Evolutionary conservation across 129 eudicot genomes (phyloP), one percentile per base, ranked within the genome.

Genomic region (Solidago caesia): DNA sequence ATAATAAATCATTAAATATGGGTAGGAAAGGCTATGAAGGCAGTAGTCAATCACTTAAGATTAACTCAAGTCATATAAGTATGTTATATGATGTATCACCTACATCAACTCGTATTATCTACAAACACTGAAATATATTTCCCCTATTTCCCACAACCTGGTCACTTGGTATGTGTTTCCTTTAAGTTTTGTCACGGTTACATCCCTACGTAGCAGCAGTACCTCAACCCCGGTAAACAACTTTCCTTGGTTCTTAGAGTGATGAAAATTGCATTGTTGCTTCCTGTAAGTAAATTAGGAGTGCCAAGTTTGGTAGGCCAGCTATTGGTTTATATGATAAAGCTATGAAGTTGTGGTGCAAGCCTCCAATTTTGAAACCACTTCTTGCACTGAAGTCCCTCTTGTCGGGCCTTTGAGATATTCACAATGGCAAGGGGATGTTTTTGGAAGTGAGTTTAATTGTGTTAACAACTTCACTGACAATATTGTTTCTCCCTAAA

Each of bases 401-500:
- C 84, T 87, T 79, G 96, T 97, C 85, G 93, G 80, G 68, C 98
- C 98, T 83, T 94, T 21, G 21, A 21, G 21, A 52, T 88, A 79
- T 88, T 90, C 56, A 94, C 96, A 60, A 94, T 85, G 61, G 97
- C 98, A 64, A 94, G 89, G 43, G 96, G 98, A 73, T 94, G 77
- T 72, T 86, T 94, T 79, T 85, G 80, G 59, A 94, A 94, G 77
- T 90, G 97, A 25, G 76, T 68, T 83, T 94, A 65, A 94, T 86
- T 25, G 89, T 79, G 78, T 87, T 88, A 71, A 96, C 96, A 48
- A 94, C 89, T n/a, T n/a, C 98, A 4, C 84, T 82, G 59, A 94
- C 77, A 39, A 85, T 80, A 84, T 94, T 90, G 85, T 92, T 88
- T 79, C 81, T 85, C 74, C 97, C 98, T 93, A 74, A 44, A 43